Evolutionary conservation across 371 early-diverging fungal genomes (phyloP), one percentile per base, ranked within the genome.

Genomic region (Mortierella sp.): DNA sequence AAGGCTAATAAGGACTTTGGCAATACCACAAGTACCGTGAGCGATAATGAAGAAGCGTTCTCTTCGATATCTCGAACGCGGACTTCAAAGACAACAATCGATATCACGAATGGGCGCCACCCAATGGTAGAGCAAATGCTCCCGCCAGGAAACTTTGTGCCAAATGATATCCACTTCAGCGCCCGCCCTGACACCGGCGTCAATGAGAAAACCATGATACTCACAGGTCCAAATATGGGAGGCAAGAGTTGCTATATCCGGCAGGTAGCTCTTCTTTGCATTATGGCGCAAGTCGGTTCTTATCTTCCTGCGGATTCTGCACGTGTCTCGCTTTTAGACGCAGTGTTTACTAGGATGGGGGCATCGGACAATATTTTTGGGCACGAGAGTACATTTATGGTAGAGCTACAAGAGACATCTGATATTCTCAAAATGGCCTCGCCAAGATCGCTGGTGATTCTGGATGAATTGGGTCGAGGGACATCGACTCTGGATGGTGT

Each of bases 391-490:
- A 99, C 99, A 0, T 99, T 99, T 83, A 97, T 99, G 97, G 95
- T 97, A 8, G 99, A 99, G 86, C 97, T 99, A 97, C 86, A 87
- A 24, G 99, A 99, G 84, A 95, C 97, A 0, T 95, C 97, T 0
- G 89, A 91, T n/a, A 98, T 99, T 47, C 86, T 97, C 40, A 87
- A 88, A 45, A 88, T 93, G 72, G 97, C 97, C 5, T 95, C 96
- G 0, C 54, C 84, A 5, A 81, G 87, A 12, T 96, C 97, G 20
- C 86, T 99, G 47, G 94, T 97, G 24, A 96, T 99, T 63, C 93
- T 99, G 88, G 99, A 99, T 79, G 99, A 99, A 84, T 93, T 99
- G 8, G 99, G 99, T 0, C 90, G 99, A 39, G 99, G 99, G 14
- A 99, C 99, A 0, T 93, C 97, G 5, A 96, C 97, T 0, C 66